A percentile compares a stretch with the other conserved stretches of the same genome.
phyloP scores from a whole-genome alignment of 1,284 basidiomycete species.

The Leccinum subrobustum region DNA sequence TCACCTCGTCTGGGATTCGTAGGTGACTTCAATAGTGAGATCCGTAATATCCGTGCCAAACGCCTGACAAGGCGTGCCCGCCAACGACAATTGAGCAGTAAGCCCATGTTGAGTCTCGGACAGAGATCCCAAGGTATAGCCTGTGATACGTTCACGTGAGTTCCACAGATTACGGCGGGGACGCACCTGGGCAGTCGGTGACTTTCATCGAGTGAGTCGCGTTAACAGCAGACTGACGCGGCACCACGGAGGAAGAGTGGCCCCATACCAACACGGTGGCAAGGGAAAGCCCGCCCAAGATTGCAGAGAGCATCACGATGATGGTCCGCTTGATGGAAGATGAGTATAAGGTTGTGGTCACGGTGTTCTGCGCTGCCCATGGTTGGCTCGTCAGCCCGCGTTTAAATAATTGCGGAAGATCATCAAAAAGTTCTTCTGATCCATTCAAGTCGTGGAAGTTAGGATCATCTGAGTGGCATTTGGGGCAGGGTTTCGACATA shows the following conservation, averaged over 20 bases:
- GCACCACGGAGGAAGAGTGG: constrained; percentile 3
- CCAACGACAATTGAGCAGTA: constrained; percentile 54
- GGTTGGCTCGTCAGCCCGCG: neutral
- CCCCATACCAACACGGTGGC: constrained; percentile 12
- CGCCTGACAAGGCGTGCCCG: constrained; percentile 65
- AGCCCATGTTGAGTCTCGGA: constrained; percentile 49
- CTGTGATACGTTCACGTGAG: constrained; percentile 27
- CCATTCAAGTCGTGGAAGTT: too few species aligned
- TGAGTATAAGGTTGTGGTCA: neutral
- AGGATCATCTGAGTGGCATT: too few species aligned
- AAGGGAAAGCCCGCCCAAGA: constrained; percentile 25
- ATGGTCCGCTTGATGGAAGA: neutral
- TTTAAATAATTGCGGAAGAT: neutral
- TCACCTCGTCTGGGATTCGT: constrained; percentile 51
- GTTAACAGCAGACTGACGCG: constrained; percentile 3
- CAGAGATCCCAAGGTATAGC: constrained; percentile 52
- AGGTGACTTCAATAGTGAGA: constrained; percentile 64
- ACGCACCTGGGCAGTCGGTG: constrained; percentile 29
- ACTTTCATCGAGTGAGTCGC: constrained; percentile 27
- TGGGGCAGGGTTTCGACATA: too few species aligned
- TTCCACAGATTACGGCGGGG: too few species aligned
- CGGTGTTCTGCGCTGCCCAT: neutral
- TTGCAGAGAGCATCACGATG: constrained; percentile 15
- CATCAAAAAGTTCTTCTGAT: neutral
- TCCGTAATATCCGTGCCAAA: constrained; percentile 67